These are phyloP conservation scores for Huntiella savannae DNA, from an alignment of 2,329 filamentous ascomycete genomes.

Conservation along the genomic window DNA sequence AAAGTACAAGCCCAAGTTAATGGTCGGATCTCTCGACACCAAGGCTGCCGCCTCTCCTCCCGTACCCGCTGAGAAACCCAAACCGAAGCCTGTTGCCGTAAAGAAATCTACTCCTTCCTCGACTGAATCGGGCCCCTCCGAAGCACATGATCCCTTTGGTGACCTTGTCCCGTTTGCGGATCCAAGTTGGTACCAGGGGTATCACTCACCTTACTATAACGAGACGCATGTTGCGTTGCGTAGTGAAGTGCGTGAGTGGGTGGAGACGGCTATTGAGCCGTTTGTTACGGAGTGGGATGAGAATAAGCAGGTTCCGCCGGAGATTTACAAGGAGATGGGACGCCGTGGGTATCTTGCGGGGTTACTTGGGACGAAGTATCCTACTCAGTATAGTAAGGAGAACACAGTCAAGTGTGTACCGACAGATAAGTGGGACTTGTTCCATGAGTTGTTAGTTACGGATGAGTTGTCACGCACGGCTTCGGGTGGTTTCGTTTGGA, in stretches of 20 bases:
- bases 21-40: conserved; percentile 71
- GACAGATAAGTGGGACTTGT: conserved; percentile 87
- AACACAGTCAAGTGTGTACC: conserved; percentile 55
- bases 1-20: conserved; percentile 61
- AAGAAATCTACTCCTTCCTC: conserved; percentile 12
- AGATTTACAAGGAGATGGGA: conserved; percentile 91
- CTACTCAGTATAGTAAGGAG: conserved; percentile 51
- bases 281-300: conserved; percentile 94
- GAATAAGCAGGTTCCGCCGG: conserved; percentile 69
- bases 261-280: conserved; percentile 75
- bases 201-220: conserved; percentile 94
- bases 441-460: conserved; percentile 91
- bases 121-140: conserved; percentile 27
- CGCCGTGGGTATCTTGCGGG: conserved; percentile 85
- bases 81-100: conserved; percentile 18
- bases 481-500: conserved; percentile 91
- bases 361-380: conserved; percentile 68
- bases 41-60: conserved; percentile 44
- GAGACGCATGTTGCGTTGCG: conserved; percentile 82
- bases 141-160: conserved; percentile 57
- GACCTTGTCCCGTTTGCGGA: conserved; percentile 80
- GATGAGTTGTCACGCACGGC: conserved; percentile 82
- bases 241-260: conserved; percentile 79
- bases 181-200: conserved; percentile 86
- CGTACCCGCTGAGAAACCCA: conserved; percentile 24